Base-by-base conservation (phyloP, 305 asterid species). In the Plantago lanceolata region DNA sequence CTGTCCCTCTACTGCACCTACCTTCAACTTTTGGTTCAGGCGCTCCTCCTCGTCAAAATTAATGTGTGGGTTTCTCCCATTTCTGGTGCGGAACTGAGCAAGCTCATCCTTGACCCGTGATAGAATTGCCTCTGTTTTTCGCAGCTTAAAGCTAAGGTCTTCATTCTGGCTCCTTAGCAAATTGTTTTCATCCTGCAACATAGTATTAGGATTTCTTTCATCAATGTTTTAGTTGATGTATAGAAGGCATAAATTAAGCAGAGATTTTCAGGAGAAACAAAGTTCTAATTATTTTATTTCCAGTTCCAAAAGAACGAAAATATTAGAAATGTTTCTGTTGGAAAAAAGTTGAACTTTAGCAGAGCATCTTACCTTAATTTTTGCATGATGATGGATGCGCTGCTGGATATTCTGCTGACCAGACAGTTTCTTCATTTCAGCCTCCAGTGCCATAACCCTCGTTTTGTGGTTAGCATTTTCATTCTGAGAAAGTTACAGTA, bases 391-490 rank as follows among this genome's bases (percentile, higher is more conserved):
- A 73, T 90, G 97, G 76, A 94, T 94, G 28, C 97, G 93, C 69
- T 94, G 97, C 50, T 94, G 97, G 74, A 94, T 83, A 73, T 94
- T 94, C 73, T 94, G 97, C 69, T 94, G 97, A 60, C 95, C 97
- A 17, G 95, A 86, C 75, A 94, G 69, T 79, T 88, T 88, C 73
- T 82, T 80, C 66, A 90, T 74, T 75, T 86, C 96, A 18, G 57
- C 76, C 77, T 94, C 99, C 54, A 94, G 95, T 55, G 85, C 96
- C 62, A 74, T 79, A 35, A 81, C 85, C 80, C 75, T 85, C 79
- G 78, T 84, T 76, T 86, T 94, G 70, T 85, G 77, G 66, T 68
- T 86, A 51, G 77, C 59, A 76, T 77, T 88, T 66, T 86, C 99
- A 67, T 47, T 52, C 99, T 94, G 84, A 65, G 57, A 68, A 68